These are phyloP conservation scores for Metarhizium anisopliae DNA, from an alignment of 2,329 filamentous ascomycete genomes.

Conservation along the genomic window DNA sequence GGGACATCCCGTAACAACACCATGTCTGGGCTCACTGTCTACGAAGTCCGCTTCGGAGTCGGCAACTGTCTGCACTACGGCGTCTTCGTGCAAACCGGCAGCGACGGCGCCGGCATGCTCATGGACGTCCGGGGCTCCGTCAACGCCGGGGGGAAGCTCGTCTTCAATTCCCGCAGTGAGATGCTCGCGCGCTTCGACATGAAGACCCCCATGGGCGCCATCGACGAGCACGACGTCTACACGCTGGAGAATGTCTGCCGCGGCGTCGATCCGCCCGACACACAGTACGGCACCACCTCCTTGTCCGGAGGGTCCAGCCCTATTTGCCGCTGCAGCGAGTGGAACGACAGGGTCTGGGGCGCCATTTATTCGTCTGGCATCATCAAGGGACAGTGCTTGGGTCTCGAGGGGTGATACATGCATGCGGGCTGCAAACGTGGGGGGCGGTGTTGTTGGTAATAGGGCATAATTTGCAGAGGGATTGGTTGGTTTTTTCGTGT, in stretches of 20 bases:
- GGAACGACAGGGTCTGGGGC: conserved; percentile 1
- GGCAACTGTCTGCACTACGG: conserved; percentile 1
- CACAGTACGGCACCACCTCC: neutral
- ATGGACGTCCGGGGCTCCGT: conserved; percentile 5
- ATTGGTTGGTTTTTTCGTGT: too few species aligned
- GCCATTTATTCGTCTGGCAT: conserved; percentile 13
- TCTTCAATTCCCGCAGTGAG: conserved; percentile 1
- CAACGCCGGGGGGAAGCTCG: conserved; percentile 2
- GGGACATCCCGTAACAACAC: neutral
- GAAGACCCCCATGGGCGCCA: conserved; percentile 1
- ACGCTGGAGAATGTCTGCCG: conserved; percentile 3
- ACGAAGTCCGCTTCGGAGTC: neutral
- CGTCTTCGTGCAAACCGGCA: conserved; percentile 4
- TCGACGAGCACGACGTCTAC: neutral
- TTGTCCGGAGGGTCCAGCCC: neutral
- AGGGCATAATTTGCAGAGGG: too few species aligned
- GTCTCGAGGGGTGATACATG: conserved; percentile 36
- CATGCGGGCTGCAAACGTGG: too few species aligned
- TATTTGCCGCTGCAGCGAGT: conserved; percentile 5
- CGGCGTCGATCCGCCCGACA: neutral
- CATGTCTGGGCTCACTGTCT: neutral
- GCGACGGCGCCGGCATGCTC: conserved; percentile 4
- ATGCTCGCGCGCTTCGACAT: conserved; percentile 1
- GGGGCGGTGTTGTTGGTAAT: too few species aligned
- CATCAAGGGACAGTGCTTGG: conserved; percentile 43